phyloP scores from a whole-genome alignment of 345 rosid genomes.

The Citrus cavaleriei region DNA sequence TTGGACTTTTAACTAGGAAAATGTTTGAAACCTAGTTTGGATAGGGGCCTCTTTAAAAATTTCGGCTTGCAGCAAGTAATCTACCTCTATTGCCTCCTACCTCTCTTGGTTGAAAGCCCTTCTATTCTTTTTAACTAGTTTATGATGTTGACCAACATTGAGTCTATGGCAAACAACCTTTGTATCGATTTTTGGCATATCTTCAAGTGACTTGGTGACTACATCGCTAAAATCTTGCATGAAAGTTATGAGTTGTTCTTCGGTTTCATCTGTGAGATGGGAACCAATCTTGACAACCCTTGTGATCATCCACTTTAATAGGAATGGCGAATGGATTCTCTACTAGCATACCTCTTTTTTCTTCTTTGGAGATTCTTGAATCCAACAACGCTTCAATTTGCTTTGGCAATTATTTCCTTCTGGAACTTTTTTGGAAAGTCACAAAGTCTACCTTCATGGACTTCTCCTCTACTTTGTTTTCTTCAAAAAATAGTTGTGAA shows the following conservation, averaged over 20 bases:
- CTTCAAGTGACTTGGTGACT: neutral
- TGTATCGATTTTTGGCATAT: neutral
- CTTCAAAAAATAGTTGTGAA: too few relatives aligned
- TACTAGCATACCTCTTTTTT: too few relatives aligned
- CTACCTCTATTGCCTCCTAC: neutral
- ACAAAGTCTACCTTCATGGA: too few relatives aligned
- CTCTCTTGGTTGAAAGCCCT: too few relatives aligned
- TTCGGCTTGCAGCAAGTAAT: neutral
- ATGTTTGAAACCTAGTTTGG: neutral
- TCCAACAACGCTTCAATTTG: too few relatives aligned
- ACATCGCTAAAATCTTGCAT: neutral
- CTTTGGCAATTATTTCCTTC: too few relatives aligned
- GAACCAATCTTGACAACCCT: neutral
- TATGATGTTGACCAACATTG: neutral
- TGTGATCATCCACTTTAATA: neutral
- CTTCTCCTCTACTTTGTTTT: too few relatives aligned
- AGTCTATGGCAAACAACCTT: neutral
- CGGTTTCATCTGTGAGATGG: too few relatives aligned
- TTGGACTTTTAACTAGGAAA: neutral
- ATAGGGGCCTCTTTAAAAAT: neutral
- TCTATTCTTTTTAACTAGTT: neutral
- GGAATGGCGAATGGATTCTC: neutral
- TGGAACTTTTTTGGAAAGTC: too few relatives aligned
- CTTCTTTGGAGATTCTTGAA: too few relatives aligned
- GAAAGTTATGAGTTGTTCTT: too few relatives aligned